These are phyloP conservation scores for Erythrophleum fordii DNA, from an alignment of 306 rosid species.

Conservation along the genomic window DNA sequence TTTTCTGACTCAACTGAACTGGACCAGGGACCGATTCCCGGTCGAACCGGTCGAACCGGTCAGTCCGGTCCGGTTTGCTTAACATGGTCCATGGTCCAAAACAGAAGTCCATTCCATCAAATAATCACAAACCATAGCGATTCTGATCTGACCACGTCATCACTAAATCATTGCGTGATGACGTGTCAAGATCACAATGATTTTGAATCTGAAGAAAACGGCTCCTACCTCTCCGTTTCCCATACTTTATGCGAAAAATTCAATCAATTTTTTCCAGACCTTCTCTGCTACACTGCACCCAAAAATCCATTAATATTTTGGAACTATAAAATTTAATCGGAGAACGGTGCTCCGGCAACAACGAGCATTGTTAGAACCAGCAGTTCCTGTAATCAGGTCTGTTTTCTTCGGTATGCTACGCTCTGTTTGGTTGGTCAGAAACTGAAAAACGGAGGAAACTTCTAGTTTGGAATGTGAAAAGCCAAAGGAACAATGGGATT, in stretches of 20 bases:
- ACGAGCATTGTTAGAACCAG: no score
- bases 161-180: not conserved
- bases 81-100: no score
- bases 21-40: no score
- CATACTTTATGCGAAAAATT: conserved; percentile 7
- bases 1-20: no score
- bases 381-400: conserved; percentile 28
- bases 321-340: conserved; percentile 11
- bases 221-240: conserved; percentile 32
- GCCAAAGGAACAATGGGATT: conserved; percentile 1
- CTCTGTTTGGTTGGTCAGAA: conserved; percentile 38
- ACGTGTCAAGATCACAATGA: conserved; percentile 35
- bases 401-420: conserved; percentile 13
- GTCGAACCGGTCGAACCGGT: no score
- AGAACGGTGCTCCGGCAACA: no score
- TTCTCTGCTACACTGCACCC: not conserved
- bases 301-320: conserved; percentile 18
- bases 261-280: conserved; percentile 30
- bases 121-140: not conserved
- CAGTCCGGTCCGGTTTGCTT: no score
- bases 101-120: no score
- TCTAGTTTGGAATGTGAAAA: not conserved
- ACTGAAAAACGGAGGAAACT: not conserved
- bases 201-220: conserved; percentile 42
- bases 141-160: conserved; percentile 33